Base-by-base conservation (phyloP, 331 rosid genomes). In the Quercus tomentella region DNA sequence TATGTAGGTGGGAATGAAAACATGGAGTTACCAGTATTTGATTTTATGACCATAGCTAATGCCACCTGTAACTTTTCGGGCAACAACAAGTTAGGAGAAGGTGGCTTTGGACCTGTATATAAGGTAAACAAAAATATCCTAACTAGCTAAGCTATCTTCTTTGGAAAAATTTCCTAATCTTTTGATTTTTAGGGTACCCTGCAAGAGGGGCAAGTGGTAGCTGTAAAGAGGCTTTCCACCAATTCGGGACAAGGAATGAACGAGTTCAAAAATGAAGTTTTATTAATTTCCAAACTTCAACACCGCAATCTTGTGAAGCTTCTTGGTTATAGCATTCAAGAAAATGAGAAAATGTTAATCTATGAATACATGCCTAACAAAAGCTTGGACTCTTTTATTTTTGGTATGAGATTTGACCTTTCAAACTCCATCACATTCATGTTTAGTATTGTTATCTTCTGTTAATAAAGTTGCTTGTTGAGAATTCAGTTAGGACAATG, bases 271-370 rank as follows among this genome's bases (percentile, higher is more conserved):
- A 84, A 79, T 43, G 87, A 84, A 72, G 87, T 72, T 0, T 0
- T 49, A 31, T 52, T 84, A 51, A 82, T 86, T 78, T 80, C 89
- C 10, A 80, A 86, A 65, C 92, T 89, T 43, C 89, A 89, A 71
- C 92, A 89, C 72, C 70, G 82, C 63, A 84, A 84, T 79, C 87
- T 88, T 28, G 86, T 88, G 18, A 82, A 83, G 21, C 89, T 88
- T 73, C 15, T 77, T 23, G 89, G 89, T 1, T 73, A 81, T 12
- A 76, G 78, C 81, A n/a, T 82, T 76, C 78, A 82, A 7, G 17
- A 52, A 35, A 74, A 72, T 23, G 81, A 82, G 57, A 82, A 62
- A 54, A 76, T 82, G 78, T 11, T 82, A 1, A 56, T 80, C 10
- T 80, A 80, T 74, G 83, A 80, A 21, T 66, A 33, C 68, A 77